phyloP scores from a whole-genome alignment of 495 filamentous ascomycete genomes.

The Penicillium tannophilum region DNA sequence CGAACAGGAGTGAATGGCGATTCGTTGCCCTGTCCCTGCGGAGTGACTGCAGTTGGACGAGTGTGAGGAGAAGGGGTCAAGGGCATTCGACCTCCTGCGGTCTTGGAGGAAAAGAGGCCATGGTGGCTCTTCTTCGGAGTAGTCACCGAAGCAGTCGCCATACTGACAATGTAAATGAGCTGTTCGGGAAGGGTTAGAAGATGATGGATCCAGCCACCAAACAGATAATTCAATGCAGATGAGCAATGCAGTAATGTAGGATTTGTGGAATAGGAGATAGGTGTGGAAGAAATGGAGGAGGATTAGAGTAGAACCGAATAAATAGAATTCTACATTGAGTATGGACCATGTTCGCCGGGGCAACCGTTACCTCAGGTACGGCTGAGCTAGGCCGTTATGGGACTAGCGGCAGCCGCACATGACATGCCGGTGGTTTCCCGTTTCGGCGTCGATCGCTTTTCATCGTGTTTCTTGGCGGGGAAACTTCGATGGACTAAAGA shows the following conservation, averaged over 20 bases:
- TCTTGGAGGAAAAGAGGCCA: conserved; percentile 88
- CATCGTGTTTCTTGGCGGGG: not conserved
- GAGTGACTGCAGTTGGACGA: conserved; percentile 52
- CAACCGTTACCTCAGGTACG: conserved; percentile 50
- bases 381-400: conserved; percentile 21
- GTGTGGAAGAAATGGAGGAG: conserved; percentile 23
- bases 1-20: conserved; percentile 76
- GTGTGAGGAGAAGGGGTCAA: conserved; percentile 86
- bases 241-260: conserved; percentile 29
- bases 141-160: conserved; percentile 86
- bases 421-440: conserved; percentile 34
- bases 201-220: conserved; percentile 19
- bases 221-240: conserved; percentile 21
- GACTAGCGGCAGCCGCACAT: conserved; percentile 28
- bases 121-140: conserved; percentile 94
- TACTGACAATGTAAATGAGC: conserved; percentile 42
- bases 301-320: conserved; percentile 33
- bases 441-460: conserved; percentile 20
- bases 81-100: conserved; percentile 91
- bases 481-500: not conserved
- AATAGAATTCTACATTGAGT: conserved; percentile 40
- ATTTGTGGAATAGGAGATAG: conserved; percentile 33
- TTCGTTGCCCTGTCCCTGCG: conserved; percentile 36
- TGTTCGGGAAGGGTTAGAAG: conserved; percentile 10
- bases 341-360: conserved; percentile 34